Conservation (phyloP, 2,329 filamentous ascomycete species). For the Epichloe scottii region DNA sequence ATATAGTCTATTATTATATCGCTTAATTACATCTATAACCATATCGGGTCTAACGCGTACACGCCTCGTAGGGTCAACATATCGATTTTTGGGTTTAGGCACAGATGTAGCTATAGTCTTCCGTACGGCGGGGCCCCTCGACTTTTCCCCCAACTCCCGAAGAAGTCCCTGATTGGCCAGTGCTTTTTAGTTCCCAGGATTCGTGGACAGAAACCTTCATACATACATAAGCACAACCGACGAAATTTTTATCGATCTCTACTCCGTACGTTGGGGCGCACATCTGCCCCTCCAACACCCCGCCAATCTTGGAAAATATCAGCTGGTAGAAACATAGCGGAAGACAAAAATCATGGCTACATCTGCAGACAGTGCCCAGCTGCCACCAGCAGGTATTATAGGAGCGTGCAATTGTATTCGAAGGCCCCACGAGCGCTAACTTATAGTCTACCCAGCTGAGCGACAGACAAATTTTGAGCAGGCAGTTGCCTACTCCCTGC, state of each 20-base stretch:
- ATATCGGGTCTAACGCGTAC: too few species aligned
- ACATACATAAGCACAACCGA: background rate
- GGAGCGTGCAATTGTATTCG: background rate
- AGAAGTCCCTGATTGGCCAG: background rate
- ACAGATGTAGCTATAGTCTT: too few species aligned
- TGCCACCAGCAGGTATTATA: slow-evolving; percentile 18
- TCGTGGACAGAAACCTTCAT: background rate
- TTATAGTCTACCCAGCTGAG: slow-evolving; percentile 26
- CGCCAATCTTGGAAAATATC: slow-evolving; percentile 8
- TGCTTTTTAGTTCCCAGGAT: background rate
- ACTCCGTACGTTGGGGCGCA: slow-evolving; percentile 5
- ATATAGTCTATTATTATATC: too few species aligned
- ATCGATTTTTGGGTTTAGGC: too few species aligned
- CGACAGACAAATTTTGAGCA: slow-evolving; percentile 66
- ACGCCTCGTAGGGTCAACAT: too few species aligned
- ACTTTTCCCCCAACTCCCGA: background rate
- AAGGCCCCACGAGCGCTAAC: background rate
- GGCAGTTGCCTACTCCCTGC: slow-evolving; percentile 70
- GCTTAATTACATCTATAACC: too few species aligned
- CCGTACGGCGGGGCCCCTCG: background rate
- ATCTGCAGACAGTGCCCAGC: slow-evolving; percentile 15
- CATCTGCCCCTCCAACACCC: slow-evolving; percentile 19
- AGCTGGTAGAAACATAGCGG: background rate
- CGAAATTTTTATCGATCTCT: slow-evolving; percentile 14
- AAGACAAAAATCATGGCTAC: slow-evolving; percentile 17